Base-by-base conservation (phyloP, 495 filamentous ascomycete genomes). In the Oidiodendron maius region DNA sequence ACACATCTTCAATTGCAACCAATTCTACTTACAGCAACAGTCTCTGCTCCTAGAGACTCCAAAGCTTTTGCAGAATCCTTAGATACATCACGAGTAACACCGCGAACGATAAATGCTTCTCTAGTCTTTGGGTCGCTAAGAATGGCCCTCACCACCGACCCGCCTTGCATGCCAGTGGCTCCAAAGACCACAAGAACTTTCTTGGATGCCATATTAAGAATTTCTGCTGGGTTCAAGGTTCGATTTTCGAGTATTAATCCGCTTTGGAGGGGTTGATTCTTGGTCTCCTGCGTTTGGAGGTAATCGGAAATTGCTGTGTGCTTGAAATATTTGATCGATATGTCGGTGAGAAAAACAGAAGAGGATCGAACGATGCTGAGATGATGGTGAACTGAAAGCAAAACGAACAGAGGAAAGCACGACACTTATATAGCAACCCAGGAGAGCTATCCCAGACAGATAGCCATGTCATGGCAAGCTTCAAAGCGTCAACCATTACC, bases 121-220 rank as follows among this genome's bases (percentile, higher is more conserved):
- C 68, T 72, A 15, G 78, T 64, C 18, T 62, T 55, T 0, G 80
- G 56, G 56, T 81, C 67, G 10, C 60, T 51, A 2, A 81, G 67
- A 16, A 84, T 63, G 18, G 55, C 48, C 51, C 70, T 63, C 51
- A 83, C 62, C 34, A 85, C 69, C 3, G 77, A 81, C 25, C 73
- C 64, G 26, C 82, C 82, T 58, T 84, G 82, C 12, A 69, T 67
- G 57, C 82, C 80, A 15, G 82, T 84, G 9, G 77, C 75, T 10
- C 80, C 80, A 51, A 83, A 81, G 24, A 86, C 69, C 25, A 72
- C 72, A 54, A 84, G 63, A 46, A 76, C 47, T 48, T 79, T 64
- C 13, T 57, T 57, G 36, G 46, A 4, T 32, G 61, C 52, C 71
- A 75, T 75, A 15, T 13, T 17, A n/a, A 37, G 5, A 9, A 21